These are phyloP conservation scores for Calcarisporium arbuscula DNA, from an alignment of 2,329 filamentous ascomycete genomes.

Conservation along the genomic window DNA sequence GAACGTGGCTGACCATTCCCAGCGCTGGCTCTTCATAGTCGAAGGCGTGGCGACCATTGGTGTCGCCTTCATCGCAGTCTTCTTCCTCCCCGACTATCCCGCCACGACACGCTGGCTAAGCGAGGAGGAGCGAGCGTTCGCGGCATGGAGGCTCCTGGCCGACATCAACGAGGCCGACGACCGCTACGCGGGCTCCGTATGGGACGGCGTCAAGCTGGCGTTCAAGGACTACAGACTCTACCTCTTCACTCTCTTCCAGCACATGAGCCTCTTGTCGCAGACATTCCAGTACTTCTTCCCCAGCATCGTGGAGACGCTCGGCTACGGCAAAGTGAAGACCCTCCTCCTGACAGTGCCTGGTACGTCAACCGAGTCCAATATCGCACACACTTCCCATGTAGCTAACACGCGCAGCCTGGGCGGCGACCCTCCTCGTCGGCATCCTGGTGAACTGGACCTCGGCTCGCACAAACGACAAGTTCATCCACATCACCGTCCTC, in stretches of 20 bases:
- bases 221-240: conserved; percentile 45
- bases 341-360: conserved; percentile 51
- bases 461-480: conserved; percentile 47
- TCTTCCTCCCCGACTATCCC: conserved; percentile 46
- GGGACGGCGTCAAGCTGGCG: conserved; percentile 40
- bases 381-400: too few species aligned
- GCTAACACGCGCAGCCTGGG: conserved; percentile 16
- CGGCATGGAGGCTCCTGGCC: too few species aligned
- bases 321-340: conserved; percentile 47
- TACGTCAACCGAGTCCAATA: conserved; percentile 16
- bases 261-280: conserved; percentile 43
- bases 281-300: conserved; percentile 63
- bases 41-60: conserved; percentile 35
- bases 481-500: conserved; percentile 47
- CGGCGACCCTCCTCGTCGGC: conserved; percentile 46
- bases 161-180: too few species aligned
- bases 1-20: conserved; percentile 43
- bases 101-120: conserved; percentile 45
- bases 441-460: conserved; percentile 49
- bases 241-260: conserved; percentile 48
- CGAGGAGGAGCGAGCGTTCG: conserved; percentile 43
- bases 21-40: conserved; percentile 54
- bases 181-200: conserved; percentile 27
- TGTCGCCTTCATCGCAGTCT: conserved; percentile 23
- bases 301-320: conserved; percentile 52